These are phyloP conservation scores for Petasospora rhodanensis DNA, from an alignment of 1,139 yeast species.

Conservation along the genomic window DNA sequence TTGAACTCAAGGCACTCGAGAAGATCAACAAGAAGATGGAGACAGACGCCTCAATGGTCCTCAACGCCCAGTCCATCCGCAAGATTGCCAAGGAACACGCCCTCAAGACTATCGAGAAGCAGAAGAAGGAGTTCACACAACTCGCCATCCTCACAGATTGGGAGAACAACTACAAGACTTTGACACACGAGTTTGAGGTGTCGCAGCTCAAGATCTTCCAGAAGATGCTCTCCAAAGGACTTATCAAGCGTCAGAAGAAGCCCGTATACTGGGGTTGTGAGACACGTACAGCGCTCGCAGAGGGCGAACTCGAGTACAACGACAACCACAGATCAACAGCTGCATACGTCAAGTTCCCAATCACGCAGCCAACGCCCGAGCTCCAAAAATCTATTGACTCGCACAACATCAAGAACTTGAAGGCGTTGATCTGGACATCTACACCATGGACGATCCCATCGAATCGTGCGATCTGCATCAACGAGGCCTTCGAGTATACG, in stretches of 20 bases:
- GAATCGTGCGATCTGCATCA: constrained; percentile 77
- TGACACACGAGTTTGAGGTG: constrained; percentile 65
- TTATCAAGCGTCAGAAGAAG: constrained; percentile 77
- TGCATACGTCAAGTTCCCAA: constrained; percentile 66
- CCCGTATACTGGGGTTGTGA: constrained; percentile 99
- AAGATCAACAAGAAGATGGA: constrained; percentile 36
- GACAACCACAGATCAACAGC: constrained; percentile 69
- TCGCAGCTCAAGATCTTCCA: constrained; percentile 70
- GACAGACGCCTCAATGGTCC: constrained; percentile 28
- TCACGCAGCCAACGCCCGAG: constrained; percentile 26
- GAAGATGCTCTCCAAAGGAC: constrained; percentile 57
- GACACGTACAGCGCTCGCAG: constrained; percentile 91
- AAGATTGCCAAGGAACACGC: constrained; percentile 68
- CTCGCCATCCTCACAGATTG: constrained; percentile 86
- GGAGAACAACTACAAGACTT: constrained; percentile 64
- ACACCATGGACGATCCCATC: constrained; percentile 98
- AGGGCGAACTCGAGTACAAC: constrained; percentile 89
- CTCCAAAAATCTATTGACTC: constrained; percentile 12
- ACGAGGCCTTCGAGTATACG: constrained; percentile 55
- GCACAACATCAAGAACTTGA: constrained; percentile 11
- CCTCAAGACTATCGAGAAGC: constrained; percentile 53
- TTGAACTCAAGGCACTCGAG: constrained; percentile 78
- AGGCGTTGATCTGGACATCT: constrained; percentile 83
- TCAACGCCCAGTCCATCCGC: constrained; percentile 53
- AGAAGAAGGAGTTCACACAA: constrained; percentile 56